Evolutionary conservation across 2,329 filamentous ascomycete genomes (phyloP).

Genomic region (Calonectria honghensis): DNA sequence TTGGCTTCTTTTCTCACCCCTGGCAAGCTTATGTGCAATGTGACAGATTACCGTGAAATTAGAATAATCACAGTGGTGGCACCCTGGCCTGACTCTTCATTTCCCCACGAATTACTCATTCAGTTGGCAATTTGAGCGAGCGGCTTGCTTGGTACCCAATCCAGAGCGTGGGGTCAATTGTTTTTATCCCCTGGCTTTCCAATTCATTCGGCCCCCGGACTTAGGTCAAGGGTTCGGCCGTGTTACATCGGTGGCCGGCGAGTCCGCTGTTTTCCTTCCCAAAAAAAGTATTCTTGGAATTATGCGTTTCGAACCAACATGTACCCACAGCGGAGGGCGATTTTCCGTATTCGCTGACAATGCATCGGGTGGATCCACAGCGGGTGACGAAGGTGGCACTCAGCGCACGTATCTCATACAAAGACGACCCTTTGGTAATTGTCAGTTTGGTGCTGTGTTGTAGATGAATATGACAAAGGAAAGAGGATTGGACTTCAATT

Average conservation of each 20-base stretch:
- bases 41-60: conserved; percentile 24
- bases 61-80: conserved; percentile 28
- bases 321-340: neutral
- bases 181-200: conserved; percentile 16
- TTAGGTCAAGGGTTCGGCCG: neutral
- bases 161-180: neutral
- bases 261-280: neutral
- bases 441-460: neutral
- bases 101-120: conserved; percentile 38
- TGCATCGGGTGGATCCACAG: neutral
- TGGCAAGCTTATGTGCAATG: neutral
- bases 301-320: neutral
- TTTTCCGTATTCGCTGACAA: conserved; percentile 18
- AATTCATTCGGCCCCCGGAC: conserved; percentile 5
- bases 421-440: neutral
- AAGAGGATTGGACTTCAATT: neutral
- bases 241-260: conserved; percentile 27
- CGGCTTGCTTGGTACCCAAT: conserved; percentile 20
- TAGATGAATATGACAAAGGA: neutral
- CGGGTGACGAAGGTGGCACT: neutral
- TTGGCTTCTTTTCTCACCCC: conserved; percentile 4
- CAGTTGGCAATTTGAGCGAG: conserved; percentile 22
- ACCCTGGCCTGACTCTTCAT: conserved; percentile 30
- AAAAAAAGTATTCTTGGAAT: conserved; percentile 2
- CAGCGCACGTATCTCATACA: neutral